A percentile compares a stretch with the other conserved stretches of the same genome.
phyloP scores from a whole-genome alignment of 169 alveolate genomes.

The Cryptosporidium sp. region DNA sequence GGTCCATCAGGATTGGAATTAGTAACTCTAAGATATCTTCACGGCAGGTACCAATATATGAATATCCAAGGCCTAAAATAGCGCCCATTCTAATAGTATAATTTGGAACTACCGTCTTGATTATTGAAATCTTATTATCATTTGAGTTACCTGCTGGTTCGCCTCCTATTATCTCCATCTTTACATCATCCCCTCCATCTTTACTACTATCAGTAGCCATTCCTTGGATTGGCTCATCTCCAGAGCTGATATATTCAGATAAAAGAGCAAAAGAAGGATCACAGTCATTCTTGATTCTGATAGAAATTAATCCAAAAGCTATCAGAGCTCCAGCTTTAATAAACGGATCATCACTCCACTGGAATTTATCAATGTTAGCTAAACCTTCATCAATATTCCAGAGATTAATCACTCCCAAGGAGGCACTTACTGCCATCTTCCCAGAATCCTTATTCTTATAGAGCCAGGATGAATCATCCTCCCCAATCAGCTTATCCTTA shows the following conservation, averaged over 20 bases:
- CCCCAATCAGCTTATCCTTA: constrained; percentile 91
- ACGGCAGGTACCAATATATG: constrained; percentile 97
- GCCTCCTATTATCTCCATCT: background rate
- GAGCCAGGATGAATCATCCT: constrained; percentile 89
- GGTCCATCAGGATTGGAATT: constrained; percentile 90
- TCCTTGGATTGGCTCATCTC: constrained; percentile 23
- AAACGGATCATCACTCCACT: constrained; percentile 92
- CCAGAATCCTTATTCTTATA: constrained; percentile 95
- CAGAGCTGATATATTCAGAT: constrained; percentile 87
- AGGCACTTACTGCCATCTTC: constrained; percentile 94
- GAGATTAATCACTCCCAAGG: constrained; percentile 93
- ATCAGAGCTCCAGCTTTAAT: constrained; percentile 96
- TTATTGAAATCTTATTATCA: constrained; percentile 48
- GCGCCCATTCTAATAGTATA: constrained; percentile 92
- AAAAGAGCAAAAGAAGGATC: constrained; percentile 96
- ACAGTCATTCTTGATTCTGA: constrained; percentile 94
- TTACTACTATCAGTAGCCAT: background rate
- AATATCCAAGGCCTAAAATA: constrained; percentile 95
- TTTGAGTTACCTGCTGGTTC: background rate
- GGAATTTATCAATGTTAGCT: constrained; percentile 87
- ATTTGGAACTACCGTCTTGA: constrained; percentile 54
- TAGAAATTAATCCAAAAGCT: constrained; percentile 93
- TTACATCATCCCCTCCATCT: constrained; percentile 10
- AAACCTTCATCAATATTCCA: constrained; percentile 99
- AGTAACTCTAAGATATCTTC: constrained; percentile 91